These are phyloP conservation scores for Rosa rugosa DNA, from an alignment of 306 rosid species.

Conservation along the genomic window DNA sequence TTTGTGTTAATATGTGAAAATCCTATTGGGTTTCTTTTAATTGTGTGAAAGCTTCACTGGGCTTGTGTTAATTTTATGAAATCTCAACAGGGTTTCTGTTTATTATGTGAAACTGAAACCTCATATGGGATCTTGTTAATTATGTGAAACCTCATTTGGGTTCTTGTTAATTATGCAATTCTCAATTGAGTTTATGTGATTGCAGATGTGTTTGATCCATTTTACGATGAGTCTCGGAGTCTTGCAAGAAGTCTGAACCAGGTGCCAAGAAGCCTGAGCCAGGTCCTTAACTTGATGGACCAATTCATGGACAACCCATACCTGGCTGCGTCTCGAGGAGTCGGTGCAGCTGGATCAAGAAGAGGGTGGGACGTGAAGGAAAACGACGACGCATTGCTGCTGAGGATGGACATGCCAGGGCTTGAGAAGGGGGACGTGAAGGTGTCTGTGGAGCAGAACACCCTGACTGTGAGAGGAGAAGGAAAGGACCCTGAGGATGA, in stretches of 20 bases:
- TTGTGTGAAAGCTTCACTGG: not conserved
- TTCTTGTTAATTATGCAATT: too few species aligned
- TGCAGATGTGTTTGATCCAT: constrained; percentile 70
- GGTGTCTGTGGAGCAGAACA: constrained; percentile 64
- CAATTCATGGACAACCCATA: constrained; percentile 66
- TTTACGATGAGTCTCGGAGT: constrained; percentile 20
- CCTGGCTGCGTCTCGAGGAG: constrained; percentile 43
- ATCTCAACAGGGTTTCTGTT: not conserved
- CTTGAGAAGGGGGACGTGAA: constrained; percentile 64
- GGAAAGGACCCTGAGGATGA: constrained; percentile 40
- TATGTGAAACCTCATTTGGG: not conserved
- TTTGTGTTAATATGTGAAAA: not conserved
- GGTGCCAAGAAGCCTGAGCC: constrained; percentile 71
- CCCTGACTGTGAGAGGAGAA: constrained; percentile 58
- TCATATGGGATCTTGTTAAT: not conserved
- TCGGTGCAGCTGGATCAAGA: constrained; percentile 42
- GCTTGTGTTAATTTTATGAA: not conserved
- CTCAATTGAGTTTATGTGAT: too few species aligned
- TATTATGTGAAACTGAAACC: not conserved
- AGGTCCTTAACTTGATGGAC: constrained; percentile 78
- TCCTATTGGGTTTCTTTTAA: not conserved
- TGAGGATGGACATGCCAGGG: constrained; percentile 82
- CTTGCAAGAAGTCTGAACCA: constrained; percentile 66
- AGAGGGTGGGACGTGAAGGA: constrained; percentile 78
- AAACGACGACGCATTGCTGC: constrained; percentile 41